These are phyloP conservation scores for Zygnema cylindricum DNA, from an alignment of 139 green algal species.

Conservation along the genomic window DNA sequence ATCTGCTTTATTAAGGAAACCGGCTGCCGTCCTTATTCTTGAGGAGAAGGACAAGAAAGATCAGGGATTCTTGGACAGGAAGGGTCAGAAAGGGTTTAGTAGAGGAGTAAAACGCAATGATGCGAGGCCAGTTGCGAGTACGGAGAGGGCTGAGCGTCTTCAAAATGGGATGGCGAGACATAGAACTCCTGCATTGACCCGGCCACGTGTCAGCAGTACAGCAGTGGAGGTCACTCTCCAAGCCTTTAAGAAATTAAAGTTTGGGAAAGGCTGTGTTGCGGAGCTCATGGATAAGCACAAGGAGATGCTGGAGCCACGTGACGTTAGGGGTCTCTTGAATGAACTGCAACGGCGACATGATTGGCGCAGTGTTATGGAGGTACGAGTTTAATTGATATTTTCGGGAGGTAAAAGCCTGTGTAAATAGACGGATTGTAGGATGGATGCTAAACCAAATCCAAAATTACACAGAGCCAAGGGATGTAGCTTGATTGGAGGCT, in stretches of 20 bases:
- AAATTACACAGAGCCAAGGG: background rate
- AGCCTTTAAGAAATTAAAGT: background rate
- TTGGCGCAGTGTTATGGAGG: slow-evolving; percentile 34
- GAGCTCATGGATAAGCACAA: slow-evolving; percentile 32
- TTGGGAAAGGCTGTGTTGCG: background rate
- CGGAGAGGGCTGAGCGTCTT: background rate
- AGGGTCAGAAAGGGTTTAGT: background rate
- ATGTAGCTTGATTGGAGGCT: background rate
- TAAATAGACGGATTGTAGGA: background rate
- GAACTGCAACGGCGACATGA: slow-evolving; percentile 50
- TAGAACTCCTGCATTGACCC: background rate
- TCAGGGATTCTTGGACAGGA: background rate
- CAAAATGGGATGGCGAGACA: slow-evolving; percentile 1
- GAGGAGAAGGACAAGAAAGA: background rate
- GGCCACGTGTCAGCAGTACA: background rate
- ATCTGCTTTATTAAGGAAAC: background rate
- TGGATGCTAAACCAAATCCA: background rate
- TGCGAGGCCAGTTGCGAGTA: background rate
- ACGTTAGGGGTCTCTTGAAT: slow-evolving; percentile 30
- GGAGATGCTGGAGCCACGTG: background rate
- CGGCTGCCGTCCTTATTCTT: background rate
- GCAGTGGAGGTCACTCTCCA: background rate
- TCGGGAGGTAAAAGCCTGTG: background rate
- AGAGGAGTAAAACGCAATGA: background rate
- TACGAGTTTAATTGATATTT: background rate